phyloP scores from a whole-genome alignment of 208 protist genomes.

The Leishmania amazonensis region DNA sequence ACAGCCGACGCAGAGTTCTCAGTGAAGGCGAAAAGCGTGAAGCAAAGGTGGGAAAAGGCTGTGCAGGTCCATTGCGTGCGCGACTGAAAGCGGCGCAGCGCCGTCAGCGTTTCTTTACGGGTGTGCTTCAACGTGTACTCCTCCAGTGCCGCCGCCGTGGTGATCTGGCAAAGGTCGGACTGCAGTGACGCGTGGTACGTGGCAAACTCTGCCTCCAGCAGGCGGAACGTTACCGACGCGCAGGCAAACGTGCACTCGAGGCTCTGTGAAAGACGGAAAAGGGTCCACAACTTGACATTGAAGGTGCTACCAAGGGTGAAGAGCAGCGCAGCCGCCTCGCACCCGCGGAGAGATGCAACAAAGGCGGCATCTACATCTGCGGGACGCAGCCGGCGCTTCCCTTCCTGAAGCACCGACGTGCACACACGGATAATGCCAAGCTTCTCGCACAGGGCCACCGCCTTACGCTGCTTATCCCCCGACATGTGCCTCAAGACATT shows the following conservation, averaged over 20 bases:
- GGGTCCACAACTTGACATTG: conserved; percentile 36
- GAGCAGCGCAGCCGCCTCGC: conserved; percentile 49
- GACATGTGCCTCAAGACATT: conserved; percentile 60
- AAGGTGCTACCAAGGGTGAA: conserved; percentile 38
- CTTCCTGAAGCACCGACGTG: conserved; percentile 37
- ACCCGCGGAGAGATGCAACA: conserved; percentile 25
- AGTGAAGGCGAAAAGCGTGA: conserved; percentile 33
- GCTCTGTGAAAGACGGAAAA: conserved; percentile 45
- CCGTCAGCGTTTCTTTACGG: conserved; percentile 28
- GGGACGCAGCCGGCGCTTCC: conserved; percentile 22
- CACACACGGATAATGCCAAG: conserved; percentile 48
- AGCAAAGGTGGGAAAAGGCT: conserved; percentile 37
- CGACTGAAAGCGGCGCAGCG: conserved; percentile 21
- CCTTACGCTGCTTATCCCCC: conserved; percentile 35
- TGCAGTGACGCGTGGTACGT: conserved; percentile 13
- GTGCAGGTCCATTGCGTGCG: conserved; percentile 34
- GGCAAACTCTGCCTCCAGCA: conserved; percentile 27
- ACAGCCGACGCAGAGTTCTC: conserved; percentile 25
- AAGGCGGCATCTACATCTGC: background rate
- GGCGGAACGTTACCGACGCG: conserved; percentile 17
- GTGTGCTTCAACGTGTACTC: conserved; percentile 9
- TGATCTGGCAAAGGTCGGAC: background rate
- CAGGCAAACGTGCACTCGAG: conserved; percentile 28
- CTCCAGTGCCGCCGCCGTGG: background rate
- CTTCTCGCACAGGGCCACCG: conserved; percentile 53